Evolutionary conservation across 352 stramenopile genomes (phyloP).

Genomic region (Stephanocyclus meneghinianus): DNA sequence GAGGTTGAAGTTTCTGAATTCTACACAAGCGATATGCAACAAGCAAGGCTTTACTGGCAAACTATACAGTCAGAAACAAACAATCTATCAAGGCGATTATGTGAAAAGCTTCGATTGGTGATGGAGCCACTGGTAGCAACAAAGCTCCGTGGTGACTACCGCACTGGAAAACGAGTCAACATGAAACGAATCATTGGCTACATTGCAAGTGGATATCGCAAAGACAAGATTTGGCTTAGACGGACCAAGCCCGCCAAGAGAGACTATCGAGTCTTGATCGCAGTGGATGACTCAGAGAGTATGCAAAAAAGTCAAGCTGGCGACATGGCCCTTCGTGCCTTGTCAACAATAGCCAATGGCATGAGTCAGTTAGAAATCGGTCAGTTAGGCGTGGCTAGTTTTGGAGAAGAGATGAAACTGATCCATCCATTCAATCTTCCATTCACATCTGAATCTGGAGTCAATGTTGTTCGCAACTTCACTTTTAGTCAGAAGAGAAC

Average conservation of each 20-base stretch:
- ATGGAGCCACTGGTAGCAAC: conserved; percentile 96
- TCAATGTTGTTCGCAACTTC: conserved; percentile 92
- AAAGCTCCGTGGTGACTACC: conserved; percentile 98
- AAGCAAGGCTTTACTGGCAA: conserved; percentile 85
- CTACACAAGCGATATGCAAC: conserved; percentile 51
- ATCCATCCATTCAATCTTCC: conserved; percentile 95
- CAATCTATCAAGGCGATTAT: conserved; percentile 91
- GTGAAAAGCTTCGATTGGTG: conserved; percentile 97
- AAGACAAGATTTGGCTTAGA: conserved; percentile 99
- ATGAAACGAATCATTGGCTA: conserved; percentile 99
- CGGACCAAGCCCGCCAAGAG: conserved; percentile 97
- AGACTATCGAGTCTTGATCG: conserved; percentile 98
- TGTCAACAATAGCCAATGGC: conserved; percentile 95
- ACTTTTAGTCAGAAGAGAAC: conserved; percentile 96
- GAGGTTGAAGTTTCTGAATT: conserved; percentile 79
- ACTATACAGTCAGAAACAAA: conserved; percentile 91
- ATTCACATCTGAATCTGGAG: conserved; percentile 95
- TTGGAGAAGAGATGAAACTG: conserved; percentile 95
- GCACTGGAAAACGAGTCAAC: conserved; percentile 99
- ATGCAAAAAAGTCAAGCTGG: conserved; percentile 97
- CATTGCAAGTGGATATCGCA: conserved; percentile 99
- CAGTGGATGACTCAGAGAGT: conserved; percentile 99
- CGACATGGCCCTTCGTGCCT: conserved; percentile 92
- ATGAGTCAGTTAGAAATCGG: conserved; percentile 97
- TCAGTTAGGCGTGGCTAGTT: conserved; percentile 90